Conservation (phyloP, 73 alveolate genomes). For the Breviolum minutum region DNA sequence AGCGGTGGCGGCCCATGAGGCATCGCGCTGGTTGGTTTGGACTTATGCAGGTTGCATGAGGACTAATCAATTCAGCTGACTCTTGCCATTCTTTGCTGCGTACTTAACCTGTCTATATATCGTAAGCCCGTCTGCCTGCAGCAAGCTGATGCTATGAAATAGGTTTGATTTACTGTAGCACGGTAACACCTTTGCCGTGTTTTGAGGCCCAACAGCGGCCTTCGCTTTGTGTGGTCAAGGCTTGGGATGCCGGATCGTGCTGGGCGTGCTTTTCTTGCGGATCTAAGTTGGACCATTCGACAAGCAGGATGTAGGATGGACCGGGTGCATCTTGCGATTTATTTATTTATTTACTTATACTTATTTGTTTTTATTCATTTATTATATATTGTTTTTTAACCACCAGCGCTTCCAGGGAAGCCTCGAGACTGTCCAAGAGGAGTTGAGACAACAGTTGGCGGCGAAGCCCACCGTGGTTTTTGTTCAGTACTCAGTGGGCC, state of each 20-base stretch:
- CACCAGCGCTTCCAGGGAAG: background rate
- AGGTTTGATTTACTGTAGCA: background rate
- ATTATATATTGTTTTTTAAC: too few relatives aligned
- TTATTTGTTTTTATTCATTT: too few relatives aligned
- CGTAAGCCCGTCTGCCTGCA: too few relatives aligned
- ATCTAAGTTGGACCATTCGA: too few relatives aligned
- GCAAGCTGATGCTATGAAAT: background rate
- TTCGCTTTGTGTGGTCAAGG: conserved; percentile 32
- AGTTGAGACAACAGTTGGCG: conserved; percentile 36
- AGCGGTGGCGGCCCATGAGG: conserved; percentile 58
- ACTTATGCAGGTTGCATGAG: background rate
- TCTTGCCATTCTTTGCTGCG: background rate
- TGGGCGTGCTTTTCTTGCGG: background rate
- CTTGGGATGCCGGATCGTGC: background rate
- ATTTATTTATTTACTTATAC: too few relatives aligned
- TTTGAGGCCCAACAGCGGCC: conserved; percentile 49
- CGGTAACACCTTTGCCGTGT: too few relatives aligned
- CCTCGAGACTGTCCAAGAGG: background rate
- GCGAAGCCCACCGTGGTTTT: conserved; percentile 53
- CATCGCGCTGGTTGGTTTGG: background rate
- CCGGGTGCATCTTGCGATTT: too few relatives aligned
- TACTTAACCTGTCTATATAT: too few relatives aligned
- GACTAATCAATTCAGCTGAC: background rate
- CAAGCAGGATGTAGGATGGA: too few relatives aligned
- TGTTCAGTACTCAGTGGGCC: conserved; percentile 47